Base-by-base conservation (phyloP, 495 filamentous ascomycete species). In the Xylaria curta region DNA sequence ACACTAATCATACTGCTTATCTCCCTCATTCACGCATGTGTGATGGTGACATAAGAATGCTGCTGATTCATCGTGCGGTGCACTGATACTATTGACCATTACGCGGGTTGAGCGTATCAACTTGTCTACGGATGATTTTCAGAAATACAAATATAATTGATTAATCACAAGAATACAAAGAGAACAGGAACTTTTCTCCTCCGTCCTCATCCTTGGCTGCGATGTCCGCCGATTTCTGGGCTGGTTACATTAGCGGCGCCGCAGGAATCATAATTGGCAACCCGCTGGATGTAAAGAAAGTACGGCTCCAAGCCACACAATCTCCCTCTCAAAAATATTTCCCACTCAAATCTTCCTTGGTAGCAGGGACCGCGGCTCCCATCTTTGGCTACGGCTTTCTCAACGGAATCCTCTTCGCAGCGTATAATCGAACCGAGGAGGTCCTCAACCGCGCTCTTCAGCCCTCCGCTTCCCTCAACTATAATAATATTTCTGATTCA, bases 201-300 rank as follows among this genome's bases (percentile, higher is more conserved):
- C n/a, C 31, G 33, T 40, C 17, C 19, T 38, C 21, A 38, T n/a
- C 4, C 19, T 19, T 5, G 13, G 1, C 21, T 38, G 2, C 58
- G 13, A 95, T 95, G 92, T 91, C 91, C 42, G 87, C 92, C 68
- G 93, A 95, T 81, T 97, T 96, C 82, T 95, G 90, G 91, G 91
- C 87, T 28, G 92, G 94, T 74, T 97, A 97, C 81, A 82, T 95
- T 73, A 93, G 91, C 75, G 94, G 94, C 21, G 93, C 91, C 64
- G 84, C 89, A 6, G 91, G 92, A 54, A 97, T 97, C 74, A 82
- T 96, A 46, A 90, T 97, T 67, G 94, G 94, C 71, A 97, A 96
- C 73, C 94, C 94, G 3, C 83, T 97, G 0, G 94, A 97, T 76
- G 83, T 97, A 2, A 84, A 96, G 75, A 97, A 97, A 83, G 92